These are phyloP conservation scores for Volutella citrinella DNA, from an alignment of 2,329 filamentous ascomycete genomes.

Conservation along the genomic window DNA sequence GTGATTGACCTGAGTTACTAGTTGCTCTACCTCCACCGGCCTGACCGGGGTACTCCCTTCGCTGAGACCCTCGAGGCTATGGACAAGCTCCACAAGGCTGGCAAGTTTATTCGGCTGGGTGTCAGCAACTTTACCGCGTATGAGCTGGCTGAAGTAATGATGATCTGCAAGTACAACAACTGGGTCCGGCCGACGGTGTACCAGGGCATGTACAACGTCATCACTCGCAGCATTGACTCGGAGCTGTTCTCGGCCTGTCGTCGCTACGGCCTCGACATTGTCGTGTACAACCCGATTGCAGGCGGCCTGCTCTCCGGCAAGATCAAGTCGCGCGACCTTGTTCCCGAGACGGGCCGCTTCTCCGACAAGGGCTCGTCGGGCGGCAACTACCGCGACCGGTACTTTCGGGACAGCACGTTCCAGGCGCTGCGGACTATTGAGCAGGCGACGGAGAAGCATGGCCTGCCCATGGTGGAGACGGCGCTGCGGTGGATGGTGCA, in stretches of 20 bases:
- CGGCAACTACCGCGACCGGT: conserved; percentile 60
- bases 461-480: conserved; percentile 67
- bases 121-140: conserved; percentile 83
- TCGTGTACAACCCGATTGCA: conserved; percentile 79
- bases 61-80: conserved; percentile 75
- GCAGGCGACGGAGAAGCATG: conserved; percentile 63
- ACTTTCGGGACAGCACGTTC: conserved; percentile 66
- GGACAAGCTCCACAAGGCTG: conserved; percentile 78
- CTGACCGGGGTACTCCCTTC: conserved; percentile 66
- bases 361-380: conserved; percentile 56
- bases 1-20: conserved; percentile 14
- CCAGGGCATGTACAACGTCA: conserved; percentile 84
- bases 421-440: conserved; percentile 67
- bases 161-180: conserved; percentile 72
- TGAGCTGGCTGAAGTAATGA: conserved; percentile 81
- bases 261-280: conserved; percentile 74
- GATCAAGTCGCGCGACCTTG: conserved; percentile 63
- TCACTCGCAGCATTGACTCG: conserved; percentile 70
- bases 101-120: conserved; percentile 79
- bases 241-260: conserved; percentile 73
- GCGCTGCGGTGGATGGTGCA: conserved; percentile 72
- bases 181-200: conserved; percentile 85
- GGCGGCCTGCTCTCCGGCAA: conserved; percentile 80
- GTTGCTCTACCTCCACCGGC: conserved; percentile 39
- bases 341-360: conserved; percentile 68